A percentile compares a stretch with the other conserved stretches of the same genome.
Evolutionary conservation across 2,329 filamentous ascomycete genomes (phyloP).

Genomic region (Exophiala sp.): DNA sequence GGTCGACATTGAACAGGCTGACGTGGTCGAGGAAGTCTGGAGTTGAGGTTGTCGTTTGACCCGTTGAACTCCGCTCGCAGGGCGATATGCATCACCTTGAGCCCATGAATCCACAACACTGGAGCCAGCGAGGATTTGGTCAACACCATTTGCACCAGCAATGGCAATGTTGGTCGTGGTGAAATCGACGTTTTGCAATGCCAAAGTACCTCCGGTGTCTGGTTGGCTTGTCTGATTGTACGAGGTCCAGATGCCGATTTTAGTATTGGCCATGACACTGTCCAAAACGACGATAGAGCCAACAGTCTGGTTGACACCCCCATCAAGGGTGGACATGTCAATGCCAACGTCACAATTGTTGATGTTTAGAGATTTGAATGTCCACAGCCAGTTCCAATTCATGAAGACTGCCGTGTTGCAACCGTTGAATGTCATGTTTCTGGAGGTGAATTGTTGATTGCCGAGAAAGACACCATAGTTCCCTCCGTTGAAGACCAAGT

Average conservation of each 20-base stretch:
- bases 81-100: constrained; percentile 69
- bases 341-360: constrained; percentile 72
- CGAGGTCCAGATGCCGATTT: constrained; percentile 71
- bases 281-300: constrained; percentile 83
- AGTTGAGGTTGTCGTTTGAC: constrained; percentile 14
- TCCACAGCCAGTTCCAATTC: constrained; percentile 92
- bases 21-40: not conserved
- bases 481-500: constrained; percentile 80
- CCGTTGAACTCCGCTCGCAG: constrained; percentile 10
- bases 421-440: constrained; percentile 76
- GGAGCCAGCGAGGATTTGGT: constrained; percentile 63
- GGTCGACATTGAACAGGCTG: constrained; percentile 18
- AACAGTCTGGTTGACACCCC: constrained; percentile 65
- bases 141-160: constrained; percentile 52
- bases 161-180: constrained; percentile 66
- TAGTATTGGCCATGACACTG: constrained; percentile 72
- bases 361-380: constrained; percentile 71
- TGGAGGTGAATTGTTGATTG: constrained; percentile 82
- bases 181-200: constrained; percentile 90
- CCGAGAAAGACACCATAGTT: constrained; percentile 74
- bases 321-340: constrained; percentile 64
- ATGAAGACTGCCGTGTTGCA: constrained; percentile 81
- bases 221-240: constrained; percentile 62
- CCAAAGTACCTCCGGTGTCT: constrained; percentile 72
- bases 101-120: constrained; percentile 67